phyloP scores from a whole-genome alignment of 805 yeast genomes.

The Brettanomyces custersianus region DNA sequence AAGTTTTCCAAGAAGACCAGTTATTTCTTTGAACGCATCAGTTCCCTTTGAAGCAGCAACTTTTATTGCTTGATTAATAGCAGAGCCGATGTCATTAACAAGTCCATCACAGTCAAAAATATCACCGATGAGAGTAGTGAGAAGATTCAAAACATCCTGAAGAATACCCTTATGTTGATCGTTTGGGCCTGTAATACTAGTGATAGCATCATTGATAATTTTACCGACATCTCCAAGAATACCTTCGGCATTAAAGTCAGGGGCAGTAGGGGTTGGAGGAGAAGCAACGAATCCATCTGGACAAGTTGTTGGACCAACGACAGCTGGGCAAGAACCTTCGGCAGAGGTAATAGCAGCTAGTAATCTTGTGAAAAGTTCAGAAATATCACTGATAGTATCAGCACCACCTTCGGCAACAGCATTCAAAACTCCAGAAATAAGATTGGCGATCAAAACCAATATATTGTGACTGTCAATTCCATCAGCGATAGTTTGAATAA shows the following conservation, averaged over 20 bases:
- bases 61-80: too few relatives aligned
- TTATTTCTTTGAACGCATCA: not conserved
- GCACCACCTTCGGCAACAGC: not conserved
- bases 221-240: slow-evolving; percentile 1
- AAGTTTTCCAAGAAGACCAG: not conserved
- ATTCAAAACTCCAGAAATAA: not conserved
- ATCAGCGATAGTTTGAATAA: too few relatives aligned
- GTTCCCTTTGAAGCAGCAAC: too few relatives aligned
- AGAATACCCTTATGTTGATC: not conserved
- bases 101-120: not conserved
- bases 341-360: not conserved
- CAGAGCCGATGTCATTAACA: too few relatives aligned
- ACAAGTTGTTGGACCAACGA: not conserved
- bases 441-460: too few relatives aligned
- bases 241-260: not conserved
- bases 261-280: not conserved
- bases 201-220: slow-evolving; percentile 1
- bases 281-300: not conserved
- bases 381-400: not conserved
- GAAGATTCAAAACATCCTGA: not conserved
- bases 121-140: not conserved
- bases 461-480: too few relatives aligned
- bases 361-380: not conserved
- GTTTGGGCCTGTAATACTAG: not conserved
- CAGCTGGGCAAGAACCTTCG: not conserved